Percentiles rank a stretch among this genome's conserved stretches.
phyloP scores from a whole-genome alignment of 2,329 filamentous ascomycete genomes.

The Pseudocercospora pini-densiflorae region DNA sequence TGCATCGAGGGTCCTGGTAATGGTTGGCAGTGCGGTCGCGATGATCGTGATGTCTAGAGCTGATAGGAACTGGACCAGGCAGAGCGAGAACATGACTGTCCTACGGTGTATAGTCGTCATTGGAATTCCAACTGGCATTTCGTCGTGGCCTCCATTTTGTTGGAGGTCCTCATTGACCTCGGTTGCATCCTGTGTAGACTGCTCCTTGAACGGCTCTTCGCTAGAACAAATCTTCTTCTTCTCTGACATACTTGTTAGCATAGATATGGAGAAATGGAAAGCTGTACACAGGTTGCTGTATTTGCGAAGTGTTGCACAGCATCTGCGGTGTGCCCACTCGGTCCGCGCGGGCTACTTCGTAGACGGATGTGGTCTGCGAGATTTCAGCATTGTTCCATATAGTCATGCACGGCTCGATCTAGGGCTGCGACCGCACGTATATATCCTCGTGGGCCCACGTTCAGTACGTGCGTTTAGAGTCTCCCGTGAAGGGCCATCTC shows the following conservation, averaged over 20 bases:
- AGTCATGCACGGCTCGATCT: no score
- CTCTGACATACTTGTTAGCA: background rate
- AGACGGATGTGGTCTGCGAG: background rate
- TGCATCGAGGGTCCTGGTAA: constrained; percentile 40
- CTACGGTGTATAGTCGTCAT: constrained; percentile 9
- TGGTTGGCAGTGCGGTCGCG: constrained; percentile 65
- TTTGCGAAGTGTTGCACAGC: background rate
- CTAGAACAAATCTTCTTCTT: background rate
- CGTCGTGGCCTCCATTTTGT: background rate
- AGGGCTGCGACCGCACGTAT: no score
- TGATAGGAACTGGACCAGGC: constrained; percentile 46
- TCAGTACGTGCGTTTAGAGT: no score
- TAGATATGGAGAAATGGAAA: background rate
- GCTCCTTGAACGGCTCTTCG: no score
- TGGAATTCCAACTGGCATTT: background rate
- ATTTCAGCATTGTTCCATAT: background rate
- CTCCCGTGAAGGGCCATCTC: no score
- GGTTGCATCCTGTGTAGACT: no score
- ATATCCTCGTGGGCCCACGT: no score
- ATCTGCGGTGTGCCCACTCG: constrained; percentile 10
- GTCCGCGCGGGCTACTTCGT: constrained; percentile 9
- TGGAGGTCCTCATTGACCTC: background rate
- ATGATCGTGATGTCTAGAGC: constrained; percentile 67
- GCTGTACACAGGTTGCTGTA: background rate
- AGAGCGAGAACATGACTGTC: constrained; percentile 11